phyloP scores from a whole-genome alignment of 2,329 filamentous ascomycete species.

The Pseudogymnoascus sp. region DNA sequence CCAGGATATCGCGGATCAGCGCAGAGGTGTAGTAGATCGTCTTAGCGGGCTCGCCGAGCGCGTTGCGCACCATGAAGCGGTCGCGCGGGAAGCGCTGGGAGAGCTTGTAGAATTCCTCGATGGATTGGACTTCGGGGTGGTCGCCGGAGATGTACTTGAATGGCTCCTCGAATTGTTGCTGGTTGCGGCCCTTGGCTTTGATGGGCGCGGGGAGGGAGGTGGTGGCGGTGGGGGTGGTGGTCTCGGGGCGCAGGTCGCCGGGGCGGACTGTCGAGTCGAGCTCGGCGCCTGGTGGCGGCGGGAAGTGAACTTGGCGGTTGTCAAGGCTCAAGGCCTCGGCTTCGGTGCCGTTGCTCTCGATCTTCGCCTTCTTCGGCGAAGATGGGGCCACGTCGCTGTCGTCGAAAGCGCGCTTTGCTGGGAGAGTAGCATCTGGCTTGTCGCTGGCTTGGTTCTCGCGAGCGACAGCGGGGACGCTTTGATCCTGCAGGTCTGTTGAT shows the following conservation, averaged over 20 bases:
- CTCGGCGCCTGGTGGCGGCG: constrained; percentile 26
- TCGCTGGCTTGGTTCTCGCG: constrained; percentile 26
- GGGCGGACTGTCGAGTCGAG: constrained; percentile 22
- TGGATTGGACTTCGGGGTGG: constrained; percentile 67
- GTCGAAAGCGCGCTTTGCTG: constrained; percentile 25
- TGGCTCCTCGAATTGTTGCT: constrained; percentile 64
- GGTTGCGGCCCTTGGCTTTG: constrained; percentile 33
- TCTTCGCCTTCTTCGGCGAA: constrained; percentile 40
- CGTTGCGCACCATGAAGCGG: constrained; percentile 94
- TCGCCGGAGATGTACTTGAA: constrained; percentile 80
- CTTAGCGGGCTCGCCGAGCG: constrained; percentile 76
- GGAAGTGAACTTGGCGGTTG: constrained; percentile 27
- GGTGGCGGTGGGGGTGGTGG: constrained; percentile 12
- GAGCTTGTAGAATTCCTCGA: constrained; percentile 78
- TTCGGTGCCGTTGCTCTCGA: constrained; percentile 25
- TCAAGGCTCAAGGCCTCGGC: constrained; percentile 18
- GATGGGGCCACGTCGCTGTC: constrained; percentile 28
- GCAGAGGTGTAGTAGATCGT: constrained; percentile 93
- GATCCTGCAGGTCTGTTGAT: constrained; percentile 24
- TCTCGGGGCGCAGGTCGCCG: constrained; percentile 18
- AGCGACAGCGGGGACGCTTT: constrained; percentile 24
- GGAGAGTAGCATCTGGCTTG: constrained; percentile 18
- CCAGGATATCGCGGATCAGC: constrained; percentile 76
- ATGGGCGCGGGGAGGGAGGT: constrained; percentile 12
- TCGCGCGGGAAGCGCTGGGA: constrained; percentile 78